Evolutionary conservation across 163 green algal species (phyloP).

Genomic region (Coccomyxa subellipsoidea): DNA sequence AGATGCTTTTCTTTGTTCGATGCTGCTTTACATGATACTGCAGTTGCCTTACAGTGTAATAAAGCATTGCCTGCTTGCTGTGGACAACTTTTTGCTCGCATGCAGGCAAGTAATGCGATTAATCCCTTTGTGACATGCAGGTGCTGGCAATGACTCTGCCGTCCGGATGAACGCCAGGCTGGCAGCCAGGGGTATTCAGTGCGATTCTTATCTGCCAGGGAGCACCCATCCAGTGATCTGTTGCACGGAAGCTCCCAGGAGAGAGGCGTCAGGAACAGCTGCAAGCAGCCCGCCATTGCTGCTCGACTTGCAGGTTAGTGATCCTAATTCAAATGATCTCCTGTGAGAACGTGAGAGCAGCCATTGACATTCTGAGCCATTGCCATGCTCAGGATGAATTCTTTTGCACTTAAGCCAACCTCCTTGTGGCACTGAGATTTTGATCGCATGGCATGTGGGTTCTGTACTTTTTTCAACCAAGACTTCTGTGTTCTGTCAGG

Average conservation of each 20-base stretch:
- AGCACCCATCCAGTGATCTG: constrained; percentile 30
- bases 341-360: no score
- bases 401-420: no score
- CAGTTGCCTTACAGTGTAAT: not conserved
- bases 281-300: not conserved
- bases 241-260: not conserved
- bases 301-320: not conserved
- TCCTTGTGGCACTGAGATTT: no score
- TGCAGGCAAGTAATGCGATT: not conserved
- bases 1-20: not conserved
- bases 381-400: no score
- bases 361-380: no score
- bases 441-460: no score
- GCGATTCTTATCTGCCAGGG: constrained; percentile 23
- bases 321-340: no score
- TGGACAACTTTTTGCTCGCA: not conserved
- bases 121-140: not conserved
- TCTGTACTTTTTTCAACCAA: no score
- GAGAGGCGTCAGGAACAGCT: not conserved
- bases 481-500: not conserved
- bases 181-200: constrained; percentile 13
- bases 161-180: not conserved
- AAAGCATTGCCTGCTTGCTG: not conserved
- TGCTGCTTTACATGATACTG: not conserved
- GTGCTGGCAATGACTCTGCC: not conserved